Evolutionary conservation across 495 filamentous ascomycete species (phyloP).

Genomic region (Aspergillus funiculosus): DNA sequence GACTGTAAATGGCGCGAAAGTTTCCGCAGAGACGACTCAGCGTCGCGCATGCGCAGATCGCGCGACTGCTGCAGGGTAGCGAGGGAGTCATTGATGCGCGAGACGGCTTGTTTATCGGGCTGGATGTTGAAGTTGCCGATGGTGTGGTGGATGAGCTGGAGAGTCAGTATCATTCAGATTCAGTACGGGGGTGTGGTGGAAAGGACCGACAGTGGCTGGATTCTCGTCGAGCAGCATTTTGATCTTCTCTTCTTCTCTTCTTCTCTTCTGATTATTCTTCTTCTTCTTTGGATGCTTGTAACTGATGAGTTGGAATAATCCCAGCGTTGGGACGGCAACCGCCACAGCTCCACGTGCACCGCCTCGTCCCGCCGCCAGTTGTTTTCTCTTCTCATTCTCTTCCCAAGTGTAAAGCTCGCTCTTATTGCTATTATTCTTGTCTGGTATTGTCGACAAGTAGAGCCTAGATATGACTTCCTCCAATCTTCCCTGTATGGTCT

Average conservation of each 20-base stretch:
- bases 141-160: conserved; percentile 80
- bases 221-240: conserved; percentile 97
- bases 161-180: conserved; percentile 16
- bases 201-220: conserved; percentile 68
- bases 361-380: conserved; percentile 29
- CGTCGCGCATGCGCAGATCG: conserved; percentile 64
- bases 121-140: conserved; percentile 91
- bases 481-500: conserved; percentile 66
- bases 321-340: conserved; percentile 51
- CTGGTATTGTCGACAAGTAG: conserved; percentile 10
- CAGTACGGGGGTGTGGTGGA: neutral
- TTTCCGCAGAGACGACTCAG: conserved; percentile 63
- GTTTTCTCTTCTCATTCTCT: conserved; percentile 1
- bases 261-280: neutral
- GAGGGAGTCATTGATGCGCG: conserved; percentile 82
- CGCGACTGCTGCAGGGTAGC: conserved; percentile 72
- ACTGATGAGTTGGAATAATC: no score
- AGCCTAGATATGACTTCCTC: conserved; percentile 50
- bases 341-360: conserved; percentile 36
- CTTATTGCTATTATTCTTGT: neutral
- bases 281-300: no score
- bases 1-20: conserved; percentile 68
- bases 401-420: neutral
- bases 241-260: conserved; percentile 16
- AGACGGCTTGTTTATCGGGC: conserved; percentile 76